A percentile compares a stretch with the other conserved stretches of the same genome.
These are phyloP conservation scores for Eutrema japonicum DNA, from an alignment of 345 rosid genomes.

Conservation along the genomic window DNA sequence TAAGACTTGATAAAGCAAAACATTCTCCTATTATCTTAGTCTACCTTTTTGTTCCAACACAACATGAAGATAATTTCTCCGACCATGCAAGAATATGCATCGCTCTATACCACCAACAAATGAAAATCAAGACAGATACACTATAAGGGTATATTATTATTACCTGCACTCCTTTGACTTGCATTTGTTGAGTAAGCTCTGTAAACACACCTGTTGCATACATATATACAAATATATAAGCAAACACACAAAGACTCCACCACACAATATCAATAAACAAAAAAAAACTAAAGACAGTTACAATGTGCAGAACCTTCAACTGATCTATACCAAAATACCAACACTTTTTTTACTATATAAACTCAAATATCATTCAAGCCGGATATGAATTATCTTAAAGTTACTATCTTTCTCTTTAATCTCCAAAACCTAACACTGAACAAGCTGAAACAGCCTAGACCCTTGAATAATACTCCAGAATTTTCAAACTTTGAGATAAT, in stretches of 20 bases:
- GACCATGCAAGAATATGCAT: constrained; percentile 5
- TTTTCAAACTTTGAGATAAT: background rate
- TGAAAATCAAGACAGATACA: background rate
- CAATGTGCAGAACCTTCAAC: background rate
- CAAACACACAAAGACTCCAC: background rate
- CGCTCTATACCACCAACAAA: background rate
- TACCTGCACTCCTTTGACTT: constrained; percentile 98
- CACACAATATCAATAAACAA: background rate
- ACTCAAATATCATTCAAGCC: constrained; percentile 8
- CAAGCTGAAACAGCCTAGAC: background rate
- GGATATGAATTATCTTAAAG: background rate
- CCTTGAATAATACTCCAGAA: background rate
- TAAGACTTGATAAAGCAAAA: background rate
- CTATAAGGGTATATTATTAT: constrained; percentile 42
- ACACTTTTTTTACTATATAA: background rate
- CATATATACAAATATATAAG: background rate
- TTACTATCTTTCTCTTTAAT: background rate
- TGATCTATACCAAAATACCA: background rate
- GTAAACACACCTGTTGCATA: constrained; percentile 86
- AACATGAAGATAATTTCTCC: background rate
- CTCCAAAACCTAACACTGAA: background rate
- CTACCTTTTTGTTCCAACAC: background rate
- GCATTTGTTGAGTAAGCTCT: constrained; percentile 97
- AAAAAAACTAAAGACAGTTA: background rate
- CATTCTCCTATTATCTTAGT: background rate